Conservation (phyloP, 2,329 filamentous ascomycete species). For the Ophiobolus disseminans region DNA sequence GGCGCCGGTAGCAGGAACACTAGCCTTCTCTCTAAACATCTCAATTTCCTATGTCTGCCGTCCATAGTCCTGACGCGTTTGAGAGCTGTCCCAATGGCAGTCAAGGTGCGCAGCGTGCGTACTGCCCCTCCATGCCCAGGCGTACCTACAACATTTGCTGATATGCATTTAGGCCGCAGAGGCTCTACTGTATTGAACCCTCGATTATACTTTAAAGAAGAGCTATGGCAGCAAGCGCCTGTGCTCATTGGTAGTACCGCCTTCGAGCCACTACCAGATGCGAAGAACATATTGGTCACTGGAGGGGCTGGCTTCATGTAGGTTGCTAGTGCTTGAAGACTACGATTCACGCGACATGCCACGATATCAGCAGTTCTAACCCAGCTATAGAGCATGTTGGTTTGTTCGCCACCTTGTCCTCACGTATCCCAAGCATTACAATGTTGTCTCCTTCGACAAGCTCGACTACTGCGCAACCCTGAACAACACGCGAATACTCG, state of each 20-base stretch:
- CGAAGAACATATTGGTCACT: conserved; percentile 83
- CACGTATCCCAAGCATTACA: conserved; percentile 77
- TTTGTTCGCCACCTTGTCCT: conserved; percentile 78
- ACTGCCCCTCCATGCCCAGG: neutral
- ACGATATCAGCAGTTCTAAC: conserved; percentile 17
- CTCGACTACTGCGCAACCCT: conserved; percentile 82
- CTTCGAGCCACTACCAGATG: conserved; percentile 71
- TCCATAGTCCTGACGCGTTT: conserved; percentile 30
- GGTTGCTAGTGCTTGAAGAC: conserved; percentile 36
- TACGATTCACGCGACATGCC: neutral
- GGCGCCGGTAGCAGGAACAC: conserved; percentile 2
- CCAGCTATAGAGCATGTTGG: conserved; percentile 72
- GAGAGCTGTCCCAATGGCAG: conserved; percentile 15
- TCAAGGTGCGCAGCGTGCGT: conserved; percentile 39
- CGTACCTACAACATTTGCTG: neutral
- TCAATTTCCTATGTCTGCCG: conserved; percentile 33
- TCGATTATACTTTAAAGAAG: conserved; percentile 59
- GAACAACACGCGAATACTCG: conserved; percentile 77
- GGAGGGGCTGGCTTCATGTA: conserved; percentile 88
- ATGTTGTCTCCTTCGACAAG: conserved; percentile 83
- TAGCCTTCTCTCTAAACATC: neutral
- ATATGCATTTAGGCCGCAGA: conserved; percentile 31
- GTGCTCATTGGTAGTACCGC: conserved; percentile 72
- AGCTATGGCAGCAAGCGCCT: conserved; percentile 75
- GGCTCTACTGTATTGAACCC: conserved; percentile 52